These are phyloP conservation scores for Beauveria sp. DNA, from an alignment of 2,329 filamentous ascomycete species.

Conservation along the genomic window DNA sequence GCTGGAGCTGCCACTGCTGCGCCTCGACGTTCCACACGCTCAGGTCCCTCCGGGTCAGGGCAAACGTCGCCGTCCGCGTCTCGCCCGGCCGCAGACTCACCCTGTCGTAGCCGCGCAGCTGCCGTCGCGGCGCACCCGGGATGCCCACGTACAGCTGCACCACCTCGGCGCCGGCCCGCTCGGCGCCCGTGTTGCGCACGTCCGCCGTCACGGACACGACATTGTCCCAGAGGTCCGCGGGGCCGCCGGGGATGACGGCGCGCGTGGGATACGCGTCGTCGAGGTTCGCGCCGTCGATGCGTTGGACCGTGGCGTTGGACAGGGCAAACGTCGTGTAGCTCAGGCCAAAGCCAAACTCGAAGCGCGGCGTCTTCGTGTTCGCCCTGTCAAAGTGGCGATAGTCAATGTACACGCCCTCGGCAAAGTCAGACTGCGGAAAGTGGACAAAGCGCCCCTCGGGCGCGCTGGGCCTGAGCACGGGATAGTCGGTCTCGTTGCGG, in stretches of 20 bases:
- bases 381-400: constrained; percentile 46
- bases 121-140: constrained; percentile 47
- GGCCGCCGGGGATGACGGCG: constrained; percentile 35
- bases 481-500: constrained; percentile 48
- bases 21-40: constrained; percentile 56
- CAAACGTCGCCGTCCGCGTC: constrained; percentile 39
- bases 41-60: constrained; percentile 54
- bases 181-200: constrained; percentile 34
- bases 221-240: constrained; percentile 40
- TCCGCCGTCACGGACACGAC: constrained; percentile 31
- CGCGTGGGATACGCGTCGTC: constrained; percentile 30
- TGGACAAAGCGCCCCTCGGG: constrained; percentile 44
- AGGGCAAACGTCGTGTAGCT: constrained; percentile 49
- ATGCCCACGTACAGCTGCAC: constrained; percentile 42
- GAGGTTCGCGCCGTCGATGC: constrained; percentile 15
- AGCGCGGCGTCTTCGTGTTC: constrained; percentile 38
- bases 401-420: constrained; percentile 44
- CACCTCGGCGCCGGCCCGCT: constrained; percentile 37
- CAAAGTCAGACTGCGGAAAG: constrained; percentile 45
- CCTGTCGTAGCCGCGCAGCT: constrained; percentile 63
- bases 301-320: constrained; percentile 31
- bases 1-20: constrained; percentile 52
- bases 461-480: constrained; percentile 31
- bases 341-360: constrained; percentile 50
- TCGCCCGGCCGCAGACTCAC: constrained; percentile 38